Conservation (phyloP, 2,329 filamentous ascomycete species). For the Fusarium bulbicola region DNA sequence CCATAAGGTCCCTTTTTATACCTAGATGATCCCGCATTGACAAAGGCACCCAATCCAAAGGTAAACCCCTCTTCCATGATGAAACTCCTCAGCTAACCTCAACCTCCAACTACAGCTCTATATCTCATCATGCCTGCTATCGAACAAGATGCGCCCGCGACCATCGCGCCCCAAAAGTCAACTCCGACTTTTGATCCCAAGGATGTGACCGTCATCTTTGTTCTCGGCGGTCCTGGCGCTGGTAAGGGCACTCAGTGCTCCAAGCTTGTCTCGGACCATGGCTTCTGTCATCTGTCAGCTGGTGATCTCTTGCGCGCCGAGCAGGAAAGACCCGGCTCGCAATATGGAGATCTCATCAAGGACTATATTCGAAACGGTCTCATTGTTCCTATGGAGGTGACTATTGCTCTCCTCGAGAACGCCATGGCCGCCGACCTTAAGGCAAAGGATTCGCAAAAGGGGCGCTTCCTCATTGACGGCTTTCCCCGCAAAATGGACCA, state of each 20-base stretch:
- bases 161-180: constrained; percentile 57
- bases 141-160: constrained; percentile 26
- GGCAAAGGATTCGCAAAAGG: constrained; percentile 58
- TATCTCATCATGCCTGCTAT: constrained; percentile 25
- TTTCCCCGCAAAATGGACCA: constrained; percentile 99
- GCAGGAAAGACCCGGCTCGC: constrained; percentile 83
- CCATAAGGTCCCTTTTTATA: background rate
- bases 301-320: constrained; percentile 94
- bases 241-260: constrained; percentile 97
- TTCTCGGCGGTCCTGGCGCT: constrained; percentile 93
- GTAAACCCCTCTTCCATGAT: constrained; percentile 15
- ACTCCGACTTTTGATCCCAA: constrained; percentile 76
- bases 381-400: constrained; percentile 99
- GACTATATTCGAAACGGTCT: constrained; percentile 92
- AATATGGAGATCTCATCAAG: constrained; percentile 94
- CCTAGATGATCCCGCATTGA: constrained; percentile 11
- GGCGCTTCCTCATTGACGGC: constrained; percentile 80
- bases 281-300: constrained; percentile 92
- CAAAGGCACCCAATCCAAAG: constrained; percentile 4
- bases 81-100: constrained; percentile 7
- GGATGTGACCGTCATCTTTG: constrained; percentile 92
- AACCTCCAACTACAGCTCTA: background rate
- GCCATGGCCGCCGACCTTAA: constrained; percentile 80
- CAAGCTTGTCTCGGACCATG: constrained; percentile 85
- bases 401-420: constrained; percentile 91